Evolutionary conservation across 2,329 filamentous ascomycete genomes (phyloP).

Genomic region (Laburnicola sp.): DNA sequence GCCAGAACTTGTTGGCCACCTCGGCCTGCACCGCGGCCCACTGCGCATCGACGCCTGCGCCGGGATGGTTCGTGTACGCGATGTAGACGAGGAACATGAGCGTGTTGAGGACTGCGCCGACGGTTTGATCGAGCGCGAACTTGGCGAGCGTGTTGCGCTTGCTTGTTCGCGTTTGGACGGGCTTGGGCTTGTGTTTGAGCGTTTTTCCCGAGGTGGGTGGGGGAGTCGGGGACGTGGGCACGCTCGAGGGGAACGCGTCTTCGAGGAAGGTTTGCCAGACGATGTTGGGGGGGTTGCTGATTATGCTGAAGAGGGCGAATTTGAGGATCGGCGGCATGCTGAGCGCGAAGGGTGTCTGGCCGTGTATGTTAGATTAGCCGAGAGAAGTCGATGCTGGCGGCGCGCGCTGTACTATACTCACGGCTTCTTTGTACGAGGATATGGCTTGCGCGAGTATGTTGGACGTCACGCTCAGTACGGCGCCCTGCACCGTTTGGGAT

Average conservation of each 20-base stretch:
- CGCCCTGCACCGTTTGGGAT: slow-evolving; percentile 60
- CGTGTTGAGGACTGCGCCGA: slow-evolving; percentile 68
- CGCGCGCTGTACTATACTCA: slow-evolving; percentile 42
- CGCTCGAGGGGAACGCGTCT: slow-evolving; percentile 66
- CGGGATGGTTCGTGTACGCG: slow-evolving; percentile 49
- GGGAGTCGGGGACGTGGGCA: slow-evolving; percentile 36
- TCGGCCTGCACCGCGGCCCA: slow-evolving; percentile 30
- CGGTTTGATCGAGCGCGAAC: slow-evolving; percentile 68
- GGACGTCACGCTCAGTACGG: slow-evolving; percentile 66
- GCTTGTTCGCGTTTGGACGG: slow-evolving; percentile 48
- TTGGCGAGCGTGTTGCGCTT: slow-evolving; percentile 68
- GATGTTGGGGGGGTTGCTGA: slow-evolving; percentile 81
- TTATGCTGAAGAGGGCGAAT: slow-evolving; percentile 72
- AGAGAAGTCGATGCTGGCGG: neutral
- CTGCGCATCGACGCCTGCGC: slow-evolving; percentile 40
- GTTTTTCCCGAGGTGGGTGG: slow-evolving; percentile 31
- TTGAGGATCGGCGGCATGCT: slow-evolving; percentile 71
- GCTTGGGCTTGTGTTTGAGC: slow-evolving; percentile 33
- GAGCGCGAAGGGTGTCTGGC: slow-evolving; percentile 62
- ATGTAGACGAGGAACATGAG: slow-evolving; percentile 64
- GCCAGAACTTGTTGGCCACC: slow-evolving; percentile 59
- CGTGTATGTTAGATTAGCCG: slow-evolving; percentile 13
- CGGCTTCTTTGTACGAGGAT: slow-evolving; percentile 62
- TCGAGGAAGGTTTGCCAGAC: slow-evolving; percentile 84
- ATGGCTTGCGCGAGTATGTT: slow-evolving; percentile 75